A percentile compares a stretch with the other conserved stretches of the same genome.
phyloP scores from a whole-genome alignment of 768 basidiomycete species.

The Lactarius deliciosus region DNA sequence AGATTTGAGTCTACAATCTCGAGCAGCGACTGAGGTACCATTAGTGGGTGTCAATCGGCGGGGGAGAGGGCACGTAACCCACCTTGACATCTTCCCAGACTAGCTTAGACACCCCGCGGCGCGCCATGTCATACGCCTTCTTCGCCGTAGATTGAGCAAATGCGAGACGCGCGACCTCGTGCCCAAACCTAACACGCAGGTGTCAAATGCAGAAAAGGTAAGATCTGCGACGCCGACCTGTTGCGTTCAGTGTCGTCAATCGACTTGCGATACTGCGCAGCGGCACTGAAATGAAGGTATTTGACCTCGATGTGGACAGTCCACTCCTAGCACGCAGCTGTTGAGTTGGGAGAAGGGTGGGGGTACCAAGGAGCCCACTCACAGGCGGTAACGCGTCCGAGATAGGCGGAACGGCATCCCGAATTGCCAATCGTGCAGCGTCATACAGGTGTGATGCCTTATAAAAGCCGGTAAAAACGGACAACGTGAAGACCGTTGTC shows the following conservation, averaged over 20 bases:
- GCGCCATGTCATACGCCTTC: conserved; percentile 65
- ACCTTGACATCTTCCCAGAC: conserved; percentile 84
- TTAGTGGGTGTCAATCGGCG: conserved; percentile 3
- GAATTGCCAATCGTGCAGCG: conserved; percentile 23
- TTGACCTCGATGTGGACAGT: conserved; percentile 80
- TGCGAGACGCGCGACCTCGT: conserved; percentile 76
- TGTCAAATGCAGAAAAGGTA: conserved; percentile 5
- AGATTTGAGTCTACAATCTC: conserved; percentile 67
- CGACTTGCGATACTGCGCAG: conserved; percentile 85
- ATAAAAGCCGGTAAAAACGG: conserved; percentile 5
- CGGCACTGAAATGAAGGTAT: conserved; percentile 80
- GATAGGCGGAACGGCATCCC: conserved; percentile 21
- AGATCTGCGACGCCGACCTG: conserved; percentile 45
- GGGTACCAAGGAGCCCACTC: conserved; percentile 29
- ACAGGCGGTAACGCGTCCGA: conserved; percentile 55
- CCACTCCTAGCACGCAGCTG: conserved; percentile 59
- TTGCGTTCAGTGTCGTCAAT: conserved; percentile 82
- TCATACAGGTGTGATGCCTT: conserved; percentile 30
- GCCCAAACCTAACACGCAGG: conserved; percentile 65
- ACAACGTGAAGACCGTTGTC: background rate
- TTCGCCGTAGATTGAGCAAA: conserved; percentile 68
- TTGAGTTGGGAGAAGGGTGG: background rate
- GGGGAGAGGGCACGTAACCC: conserved; percentile 20
- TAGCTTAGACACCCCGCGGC: conserved; percentile 56
- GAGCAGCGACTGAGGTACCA: conserved; percentile 60